Evolutionary conservation across 345 rosid species (phyloP), one percentile per base, ranked within the genome.

Genomic region (Sisymbrium altissimum): DNA sequence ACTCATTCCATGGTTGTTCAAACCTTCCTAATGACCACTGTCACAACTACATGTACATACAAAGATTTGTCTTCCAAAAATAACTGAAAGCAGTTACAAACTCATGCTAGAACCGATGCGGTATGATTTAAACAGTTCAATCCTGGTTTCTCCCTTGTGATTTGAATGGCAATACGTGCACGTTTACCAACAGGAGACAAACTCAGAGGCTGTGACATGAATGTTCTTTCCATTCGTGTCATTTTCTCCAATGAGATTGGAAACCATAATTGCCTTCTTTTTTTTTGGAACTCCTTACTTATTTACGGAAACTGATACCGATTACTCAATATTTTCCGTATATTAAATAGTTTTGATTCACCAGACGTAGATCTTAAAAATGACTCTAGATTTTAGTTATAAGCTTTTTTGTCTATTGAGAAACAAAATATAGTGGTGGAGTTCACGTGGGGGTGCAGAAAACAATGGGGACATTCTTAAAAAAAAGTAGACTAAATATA

Each of bases 401-500:
- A 46, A 46, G 1, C 33, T 30, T 30, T 5, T 43, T 8, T 18
- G 53, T 46, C 6, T 46, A 48, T 11, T 18, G 12, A 18, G 27
- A 48, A 48, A 48, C 11, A 48, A 48, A 18, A 30, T 4, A 40
- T 19, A 45, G 75, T 33, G 32, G 76, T 50, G 68, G 62, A 50
- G 14, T 72, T 62, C 70, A 72, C 76, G 52, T 72, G 76, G 53
- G 40, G 53, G 44, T 52, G 41, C 70, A 27, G 53, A 40, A 50
- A 21, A 14, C 39, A 40, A 40, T 6, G 29, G 54, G 29, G 29
- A 49, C 54, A 25, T 53, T 53, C n/a, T 53, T 13, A 18, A 30
- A 19, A 49, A 48, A 7, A 33, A 49, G 23, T 18, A 21, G 52
- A 48, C 5, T 46, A 48, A 30, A 48, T 23, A 48, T 48, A 15